Evolutionary conservation across 2,329 filamentous ascomycete species (phyloP).

Genomic region (Raffaelea arxii): DNA sequence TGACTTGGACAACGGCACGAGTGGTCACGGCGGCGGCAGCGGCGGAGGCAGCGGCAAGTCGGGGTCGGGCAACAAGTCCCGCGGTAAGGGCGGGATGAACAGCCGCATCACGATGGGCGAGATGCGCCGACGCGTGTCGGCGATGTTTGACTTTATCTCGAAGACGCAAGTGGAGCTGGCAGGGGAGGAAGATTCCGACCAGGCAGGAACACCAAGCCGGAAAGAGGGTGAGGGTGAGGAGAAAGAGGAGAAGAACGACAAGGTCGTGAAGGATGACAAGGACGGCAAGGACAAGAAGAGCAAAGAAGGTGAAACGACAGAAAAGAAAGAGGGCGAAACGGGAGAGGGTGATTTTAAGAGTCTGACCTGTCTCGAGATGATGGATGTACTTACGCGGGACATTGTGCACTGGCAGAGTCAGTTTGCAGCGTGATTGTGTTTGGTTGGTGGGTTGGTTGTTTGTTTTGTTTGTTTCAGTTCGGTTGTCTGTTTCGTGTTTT

Average conservation of each 20-base stretch:
- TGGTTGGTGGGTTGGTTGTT: background rate
- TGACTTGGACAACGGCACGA: constrained; percentile 34
- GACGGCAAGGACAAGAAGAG: background rate
- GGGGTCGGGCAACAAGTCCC: constrained; percentile 23
- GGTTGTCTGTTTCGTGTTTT: background rate
- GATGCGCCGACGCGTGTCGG: constrained; percentile 74
- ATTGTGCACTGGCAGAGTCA: constrained; percentile 79
- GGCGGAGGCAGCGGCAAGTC: constrained; percentile 33
- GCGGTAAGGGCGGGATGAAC: constrained; percentile 43
- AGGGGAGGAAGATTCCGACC: constrained; percentile 32
- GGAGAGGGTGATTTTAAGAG: constrained; percentile 55
- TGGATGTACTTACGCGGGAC: constrained; percentile 73
- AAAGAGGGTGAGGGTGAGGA: background rate
- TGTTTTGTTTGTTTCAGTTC: constrained; percentile 5
- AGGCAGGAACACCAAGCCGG: background rate
- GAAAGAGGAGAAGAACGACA: background rate
- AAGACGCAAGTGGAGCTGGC: constrained; percentile 83
- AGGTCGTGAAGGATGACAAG: background rate
- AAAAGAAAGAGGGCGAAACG: background rate
- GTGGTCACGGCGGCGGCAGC: constrained; percentile 21
- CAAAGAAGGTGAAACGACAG: constrained; percentile 4
- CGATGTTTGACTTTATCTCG: constrained; percentile 82
- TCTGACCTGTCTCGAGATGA: constrained; percentile 76
- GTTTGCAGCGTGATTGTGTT: constrained; percentile 28
- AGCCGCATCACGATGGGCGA: constrained; percentile 77